These are phyloP conservation scores for Otatea glauca DNA, from an alignment of 176 grass and related monocot species.

Conservation along the genomic window DNA sequence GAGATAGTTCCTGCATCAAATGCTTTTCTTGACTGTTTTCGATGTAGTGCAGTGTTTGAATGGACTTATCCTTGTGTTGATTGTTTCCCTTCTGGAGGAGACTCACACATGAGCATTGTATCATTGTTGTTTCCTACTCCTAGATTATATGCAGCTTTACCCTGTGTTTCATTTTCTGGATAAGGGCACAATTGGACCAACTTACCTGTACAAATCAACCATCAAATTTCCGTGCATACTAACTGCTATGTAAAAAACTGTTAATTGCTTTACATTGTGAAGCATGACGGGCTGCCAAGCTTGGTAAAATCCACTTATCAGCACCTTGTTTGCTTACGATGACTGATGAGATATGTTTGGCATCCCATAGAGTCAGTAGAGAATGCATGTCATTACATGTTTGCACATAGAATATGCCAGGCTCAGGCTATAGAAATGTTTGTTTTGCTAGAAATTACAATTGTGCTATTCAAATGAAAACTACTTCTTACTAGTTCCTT, in stretches of 20 bases:
- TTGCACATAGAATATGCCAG: not conserved
- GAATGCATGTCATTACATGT: not conserved
- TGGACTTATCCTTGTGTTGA: constrained; percentile 4
- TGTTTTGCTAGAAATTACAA: not conserved
- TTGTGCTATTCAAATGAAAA: constrained; percentile 22
- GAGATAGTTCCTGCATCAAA: not conserved
- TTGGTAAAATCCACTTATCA: not conserved
- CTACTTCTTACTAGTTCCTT: constrained; percentile 1
- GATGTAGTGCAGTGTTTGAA: not conserved
- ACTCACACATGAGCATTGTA: not conserved
- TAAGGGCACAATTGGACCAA: not conserved
- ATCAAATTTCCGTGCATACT: not conserved
- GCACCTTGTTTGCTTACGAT: constrained; percentile 5
- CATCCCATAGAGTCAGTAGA: constrained; percentile 26
- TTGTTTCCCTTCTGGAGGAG: not conserved
- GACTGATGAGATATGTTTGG: constrained; percentile 1
- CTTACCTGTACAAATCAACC: not conserved
- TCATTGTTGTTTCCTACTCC: not conserved
- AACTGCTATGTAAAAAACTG: not conserved
- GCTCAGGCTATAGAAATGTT: constrained; percentile 1
- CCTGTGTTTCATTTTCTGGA: not conserved
- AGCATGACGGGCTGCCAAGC: not conserved
- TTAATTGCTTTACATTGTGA: not conserved
- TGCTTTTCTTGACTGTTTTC: not conserved
- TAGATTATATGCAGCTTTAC: not conserved